Evolutionary conservation across 2,329 filamentous ascomycete genomes (phyloP).

Genomic region (Polytolypa hystricis): DNA sequence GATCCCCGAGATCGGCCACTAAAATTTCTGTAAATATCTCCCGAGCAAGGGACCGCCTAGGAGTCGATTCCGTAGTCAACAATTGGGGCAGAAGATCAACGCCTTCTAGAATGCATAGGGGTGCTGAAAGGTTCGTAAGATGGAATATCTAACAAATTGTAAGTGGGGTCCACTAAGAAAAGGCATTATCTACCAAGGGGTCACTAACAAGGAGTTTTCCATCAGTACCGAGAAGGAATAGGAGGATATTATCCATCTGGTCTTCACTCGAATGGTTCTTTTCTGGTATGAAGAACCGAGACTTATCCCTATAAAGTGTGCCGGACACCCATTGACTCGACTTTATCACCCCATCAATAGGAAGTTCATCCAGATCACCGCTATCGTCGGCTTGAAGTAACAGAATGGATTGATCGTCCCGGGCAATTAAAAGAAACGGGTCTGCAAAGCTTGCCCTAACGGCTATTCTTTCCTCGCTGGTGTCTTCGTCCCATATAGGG

Average conservation of each 20-base stretch:
- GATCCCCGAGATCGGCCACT: conserved; percentile 74
- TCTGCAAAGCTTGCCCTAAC: conserved; percentile 75
- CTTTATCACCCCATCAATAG: conserved; percentile 48
- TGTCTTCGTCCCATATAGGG: conserved; percentile 85
- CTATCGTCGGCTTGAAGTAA: conserved; percentile 69
- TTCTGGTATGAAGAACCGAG: conserved; percentile 42
- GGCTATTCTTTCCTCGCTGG: conserved; percentile 62
- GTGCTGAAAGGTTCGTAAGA: conserved; percentile 59
- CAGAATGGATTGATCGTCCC: conserved; percentile 71
- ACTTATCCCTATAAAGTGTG: conserved; percentile 64
- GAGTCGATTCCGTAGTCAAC: conserved; percentile 59
- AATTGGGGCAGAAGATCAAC: conserved; percentile 67
- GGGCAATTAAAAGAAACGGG: conserved; percentile 70
- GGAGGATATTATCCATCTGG: conserved; percentile 45
- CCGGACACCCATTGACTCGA: conserved; percentile 69
- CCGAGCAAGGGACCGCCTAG: conserved; percentile 58
- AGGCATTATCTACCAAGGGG: not conserved
- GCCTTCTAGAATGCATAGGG: conserved; percentile 64
- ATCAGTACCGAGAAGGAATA: conserved; percentile 67
- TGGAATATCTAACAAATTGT: conserved; percentile 65
- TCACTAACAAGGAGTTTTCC: conserved; percentile 61
- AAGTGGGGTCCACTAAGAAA: too few relatives aligned
- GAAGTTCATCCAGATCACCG: conserved; percentile 75
- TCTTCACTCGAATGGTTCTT: conserved; percentile 12
- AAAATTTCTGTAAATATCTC: conserved; percentile 69